Conservation (phyloP, 257 asterid genomes). For the Rhazya stricta region DNA sequence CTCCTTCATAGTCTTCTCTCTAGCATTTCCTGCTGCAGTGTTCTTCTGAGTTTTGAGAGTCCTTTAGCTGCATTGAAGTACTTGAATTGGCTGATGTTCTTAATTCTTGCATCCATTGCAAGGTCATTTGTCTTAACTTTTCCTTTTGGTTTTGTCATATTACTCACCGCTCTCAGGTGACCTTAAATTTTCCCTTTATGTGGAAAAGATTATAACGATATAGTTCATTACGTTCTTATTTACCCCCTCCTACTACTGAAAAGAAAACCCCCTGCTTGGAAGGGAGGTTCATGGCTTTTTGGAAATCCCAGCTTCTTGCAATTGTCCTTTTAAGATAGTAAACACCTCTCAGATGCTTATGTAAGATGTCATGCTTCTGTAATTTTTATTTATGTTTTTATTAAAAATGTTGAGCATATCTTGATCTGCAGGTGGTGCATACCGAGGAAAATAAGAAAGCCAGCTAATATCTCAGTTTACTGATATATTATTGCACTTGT, state of each 20-base stretch:
- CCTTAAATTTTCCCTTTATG: no score
- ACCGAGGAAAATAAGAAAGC: neutral
- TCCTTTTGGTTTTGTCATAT: neutral
- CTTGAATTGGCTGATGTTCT: neutral
- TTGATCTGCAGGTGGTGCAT: neutral
- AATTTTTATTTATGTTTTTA: neutral
- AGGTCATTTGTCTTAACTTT: neutral
- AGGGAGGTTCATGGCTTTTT: neutral
- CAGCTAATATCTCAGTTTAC: neutral
- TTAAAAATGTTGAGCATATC: neutral
- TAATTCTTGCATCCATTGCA: neutral
- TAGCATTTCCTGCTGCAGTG: neutral
- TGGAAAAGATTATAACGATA: neutral
- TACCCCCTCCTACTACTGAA: neutral
- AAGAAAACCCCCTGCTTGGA: neutral
- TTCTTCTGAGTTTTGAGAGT: slow-evolving; percentile 2
- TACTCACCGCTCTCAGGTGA: no score
- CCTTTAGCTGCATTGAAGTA: neutral
- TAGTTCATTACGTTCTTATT: neutral
- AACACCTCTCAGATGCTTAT: neutral
- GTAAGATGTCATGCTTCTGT: neutral
- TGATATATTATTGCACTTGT: neutral
- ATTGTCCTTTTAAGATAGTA: neutral
- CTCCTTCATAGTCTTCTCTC: neutral
- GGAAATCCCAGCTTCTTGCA: neutral